These are phyloP conservation scores for Penicillium occitanis DNA, from an alignment of 2,329 filamentous ascomycete genomes.

Conservation along the genomic window DNA sequence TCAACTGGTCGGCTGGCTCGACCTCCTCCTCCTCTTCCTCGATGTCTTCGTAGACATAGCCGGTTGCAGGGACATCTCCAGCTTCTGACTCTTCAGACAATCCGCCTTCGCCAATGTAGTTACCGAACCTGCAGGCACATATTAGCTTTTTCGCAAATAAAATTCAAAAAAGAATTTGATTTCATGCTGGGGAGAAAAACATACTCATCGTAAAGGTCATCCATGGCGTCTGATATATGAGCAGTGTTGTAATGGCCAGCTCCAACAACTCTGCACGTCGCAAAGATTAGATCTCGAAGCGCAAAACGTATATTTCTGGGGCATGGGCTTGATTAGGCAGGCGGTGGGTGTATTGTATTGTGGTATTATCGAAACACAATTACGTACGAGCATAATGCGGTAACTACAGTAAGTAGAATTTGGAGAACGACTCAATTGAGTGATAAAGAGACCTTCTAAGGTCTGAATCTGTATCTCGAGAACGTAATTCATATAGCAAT, in stretches of 20 bases:
- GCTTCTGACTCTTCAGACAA: slow-evolving; percentile 80
- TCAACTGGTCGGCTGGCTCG: slow-evolving; percentile 70
- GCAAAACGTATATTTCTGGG: neutral
- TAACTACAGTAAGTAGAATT: neutral
- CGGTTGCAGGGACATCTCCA: slow-evolving; percentile 72
- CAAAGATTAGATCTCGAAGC: neutral
- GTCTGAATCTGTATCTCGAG: neutral
- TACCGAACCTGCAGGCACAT: slow-evolving; percentile 71
- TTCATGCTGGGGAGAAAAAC: slow-evolving; percentile 6
- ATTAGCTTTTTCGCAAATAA: slow-evolving; percentile 6
- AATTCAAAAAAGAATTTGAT: neutral
- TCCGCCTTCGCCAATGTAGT: slow-evolving; percentile 93
- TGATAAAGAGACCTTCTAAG: no score
- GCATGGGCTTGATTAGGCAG: slow-evolving; percentile 5
- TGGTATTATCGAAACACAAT: neutral
- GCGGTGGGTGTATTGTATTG: slow-evolving; percentile 15
- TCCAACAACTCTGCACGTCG: slow-evolving; percentile 1
- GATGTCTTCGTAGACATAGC: slow-evolving; percentile 72
- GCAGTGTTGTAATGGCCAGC: slow-evolving; percentile 3
- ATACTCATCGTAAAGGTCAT: slow-evolving; percentile 96
- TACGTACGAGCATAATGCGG: neutral
- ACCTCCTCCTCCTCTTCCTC: slow-evolving; percentile 61
- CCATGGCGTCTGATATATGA: slow-evolving; percentile 57
- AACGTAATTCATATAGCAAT: neutral
- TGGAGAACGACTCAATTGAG: no score